phyloP scores from a whole-genome alignment of 208 protist species.

The Acanthamoeba healyi region DNA sequence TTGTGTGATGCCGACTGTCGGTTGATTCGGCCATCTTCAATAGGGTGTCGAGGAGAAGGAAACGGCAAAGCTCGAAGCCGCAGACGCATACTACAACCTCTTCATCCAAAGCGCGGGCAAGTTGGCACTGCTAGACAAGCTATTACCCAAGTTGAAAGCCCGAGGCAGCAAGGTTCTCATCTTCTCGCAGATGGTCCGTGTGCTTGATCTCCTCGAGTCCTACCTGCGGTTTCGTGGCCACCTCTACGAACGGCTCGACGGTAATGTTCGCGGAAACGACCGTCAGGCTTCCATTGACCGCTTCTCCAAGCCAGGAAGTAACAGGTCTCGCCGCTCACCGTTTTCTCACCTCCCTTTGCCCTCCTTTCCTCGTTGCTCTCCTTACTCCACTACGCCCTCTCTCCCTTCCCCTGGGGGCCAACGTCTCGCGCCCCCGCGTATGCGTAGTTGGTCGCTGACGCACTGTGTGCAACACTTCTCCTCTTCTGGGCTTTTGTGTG shows the following conservation, averaged over 20 bases:
- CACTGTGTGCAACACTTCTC: too few species aligned
- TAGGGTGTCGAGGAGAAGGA: constrained; percentile 77
- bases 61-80: constrained; percentile 92
- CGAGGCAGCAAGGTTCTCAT: constrained; percentile 90
- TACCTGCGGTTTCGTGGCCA: constrained; percentile 85
- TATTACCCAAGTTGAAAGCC: constrained; percentile 91
- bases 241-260: constrained; percentile 90
- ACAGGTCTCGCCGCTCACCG: background rate
- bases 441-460: too few species aligned
- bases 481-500: too few species aligned
- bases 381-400: too few species aligned
- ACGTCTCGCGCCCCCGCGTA: too few species aligned
- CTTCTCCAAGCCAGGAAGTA: constrained; percentile 85
- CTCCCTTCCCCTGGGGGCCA: too few species aligned
- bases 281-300: constrained; percentile 90
- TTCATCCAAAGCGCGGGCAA: constrained; percentile 90
- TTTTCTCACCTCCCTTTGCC: constrained; percentile 90
- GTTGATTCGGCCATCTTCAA: too few species aligned
- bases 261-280: constrained; percentile 83
- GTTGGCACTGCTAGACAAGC: constrained; percentile 94
- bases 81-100: constrained; percentile 94
- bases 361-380: background rate
- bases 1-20: too few species aligned
- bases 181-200: constrained; percentile 89
- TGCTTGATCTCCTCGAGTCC: constrained; percentile 91